phyloP scores from a whole-genome alignment of 441 rosid species.

The Pelargonium myrrhifolium region DNA sequence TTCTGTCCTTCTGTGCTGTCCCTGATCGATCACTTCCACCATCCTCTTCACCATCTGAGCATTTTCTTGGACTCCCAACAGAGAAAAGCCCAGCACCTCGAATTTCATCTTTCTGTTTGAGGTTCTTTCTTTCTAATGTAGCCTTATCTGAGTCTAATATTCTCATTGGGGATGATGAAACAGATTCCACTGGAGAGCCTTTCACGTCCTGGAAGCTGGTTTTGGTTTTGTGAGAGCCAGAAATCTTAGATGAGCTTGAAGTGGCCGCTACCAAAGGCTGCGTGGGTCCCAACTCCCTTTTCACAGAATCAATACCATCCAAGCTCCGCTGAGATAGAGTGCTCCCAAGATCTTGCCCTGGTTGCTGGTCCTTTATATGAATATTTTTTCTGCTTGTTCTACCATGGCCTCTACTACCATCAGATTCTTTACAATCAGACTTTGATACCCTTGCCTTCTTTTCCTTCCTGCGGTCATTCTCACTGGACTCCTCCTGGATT shows the following conservation, averaged over 20 bases:
- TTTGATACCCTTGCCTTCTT: slow-evolving; percentile 28
- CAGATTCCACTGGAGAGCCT: slow-evolving; percentile 67
- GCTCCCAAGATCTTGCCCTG: slow-evolving; percentile 25
- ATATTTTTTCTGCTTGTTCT: slow-evolving; percentile 26
- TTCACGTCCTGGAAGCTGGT: slow-evolving; percentile 37
- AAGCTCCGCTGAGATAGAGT: slow-evolving; percentile 19
- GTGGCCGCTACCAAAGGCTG: slow-evolving; percentile 39
- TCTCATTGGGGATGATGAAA: slow-evolving; percentile 68
- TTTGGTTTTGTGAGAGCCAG: slow-evolving; percentile 41
- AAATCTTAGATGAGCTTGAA: slow-evolving; percentile 67
- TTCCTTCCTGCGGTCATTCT: slow-evolving; percentile 28
- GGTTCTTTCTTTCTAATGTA: slow-evolving; percentile 27
- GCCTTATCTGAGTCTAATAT: slow-evolving; percentile 28
- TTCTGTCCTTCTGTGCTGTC: slow-evolving; percentile 34
- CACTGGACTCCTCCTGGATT: slow-evolving; percentile 35
- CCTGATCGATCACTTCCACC: slow-evolving; percentile 58
- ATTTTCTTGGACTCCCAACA: slow-evolving; percentile 52
- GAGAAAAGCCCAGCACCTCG: slow-evolving; percentile 29
- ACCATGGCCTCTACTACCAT: slow-evolving; percentile 27
- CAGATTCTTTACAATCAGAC: slow-evolving; percentile 22
- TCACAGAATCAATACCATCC: slow-evolving; percentile 28
- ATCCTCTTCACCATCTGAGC: slow-evolving; percentile 56
- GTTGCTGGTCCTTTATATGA: slow-evolving; percentile 21
- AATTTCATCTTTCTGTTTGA: slow-evolving; percentile 23
- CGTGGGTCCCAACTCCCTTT: slow-evolving; percentile 33